Evolutionary conservation across 805 yeast genomes (phyloP), one percentile per base, ranked within the genome.

Genomic region (Metschnikowia vanudenii): DNA sequence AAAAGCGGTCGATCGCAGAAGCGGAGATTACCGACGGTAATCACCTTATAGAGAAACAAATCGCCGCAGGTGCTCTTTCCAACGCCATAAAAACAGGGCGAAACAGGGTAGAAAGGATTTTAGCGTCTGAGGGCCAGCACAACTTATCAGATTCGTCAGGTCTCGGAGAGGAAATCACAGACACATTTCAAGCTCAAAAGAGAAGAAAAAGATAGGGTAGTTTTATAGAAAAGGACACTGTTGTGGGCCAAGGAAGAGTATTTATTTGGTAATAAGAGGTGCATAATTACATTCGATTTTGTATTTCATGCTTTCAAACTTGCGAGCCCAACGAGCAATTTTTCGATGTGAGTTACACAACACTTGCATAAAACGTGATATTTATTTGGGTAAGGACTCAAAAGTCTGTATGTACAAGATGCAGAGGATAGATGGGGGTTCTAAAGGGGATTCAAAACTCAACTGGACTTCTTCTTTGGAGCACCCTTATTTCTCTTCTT

Each of bases 401-500:
- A 14, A 16, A 17, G 40, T 37, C 17, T 31, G 38, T 46, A 46
- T 46, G 46, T 46, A 46, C 50, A 46, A 12, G 41, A 31, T 34
- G 40, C 40, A 43, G 22, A 13, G 40, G n/a, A 18, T 17, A 3
- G 39, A 16, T 9, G 5, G 30, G 19, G 13, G 19, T 24, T 17
- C 16, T 37, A 3, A 3, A 37, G n/a, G 32, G 20, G 17, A 36
- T 19, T 14, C 20, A 2, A 29, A 9, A 17, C 43, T 43, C 45
- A 59, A 45, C 60, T 55, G 26, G 58, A 51, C 69, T 77, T 80
- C 75, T 87, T 87, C 74, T 83, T 80, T 57, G 94, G 95, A 11
- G 94, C 89, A 65, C 92, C 91, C 68, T 87, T 87, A 67, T 88
- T 91, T 80, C 94, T 85, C 78, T 85, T 83, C 74, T 82, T 86